Base-by-base conservation (phyloP, 805 yeast genomes). In the Pichia manshurica region DNA sequence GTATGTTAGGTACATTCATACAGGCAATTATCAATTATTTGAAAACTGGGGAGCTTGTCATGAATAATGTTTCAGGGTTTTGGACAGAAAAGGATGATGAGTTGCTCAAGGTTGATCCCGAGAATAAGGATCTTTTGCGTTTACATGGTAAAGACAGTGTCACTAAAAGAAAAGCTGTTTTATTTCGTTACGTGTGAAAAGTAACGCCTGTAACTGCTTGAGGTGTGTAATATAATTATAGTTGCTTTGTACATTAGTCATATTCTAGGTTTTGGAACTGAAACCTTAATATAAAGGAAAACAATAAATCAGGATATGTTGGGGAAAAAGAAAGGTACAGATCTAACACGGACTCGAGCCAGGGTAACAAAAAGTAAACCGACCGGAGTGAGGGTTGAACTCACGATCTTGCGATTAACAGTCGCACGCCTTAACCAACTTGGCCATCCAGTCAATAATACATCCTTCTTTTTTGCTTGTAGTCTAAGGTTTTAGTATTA, bases 381-480 rank as follows among this genome's bases (percentile, higher is more conserved):
- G 78, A 73, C 77, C 78, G 63, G 75, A 71, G 78, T 63, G 78
- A 74, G 79, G 79, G 65, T 74, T 68, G 79, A 74, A 74, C 79
- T 74, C 78, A 63, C 79, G 79, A 72, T 74, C 79, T 74, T 74
- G 78, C 78, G 79, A 74, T 74, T 74, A 74, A 74, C 78, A 74
- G 78, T 74, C 78, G 78, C 77, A 73, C 76, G 78, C 78, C 78
- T 73, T 73, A 62, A 72, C 77, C 77, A 73, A 67, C 78, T 74
- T 73, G 78, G 78, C 77, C 77, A 73, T 70, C 75, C 66, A 71
- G 75, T 71, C 77, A 8, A 23, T 42, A 16, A 25, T 10, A 25
- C 10, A 25, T 8, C 7, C 7, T 25, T 25, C 7, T 25, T 25
- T 25, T 25, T 7, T 25, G n/a, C n/a, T n/a, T n/a, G n/a, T n/a